A percentile compares a stretch with the other conserved stretches of the same genome.
phyloP scores from a whole-genome alignment of 129 eudicot genomes.

The Lonicera japonica region DNA sequence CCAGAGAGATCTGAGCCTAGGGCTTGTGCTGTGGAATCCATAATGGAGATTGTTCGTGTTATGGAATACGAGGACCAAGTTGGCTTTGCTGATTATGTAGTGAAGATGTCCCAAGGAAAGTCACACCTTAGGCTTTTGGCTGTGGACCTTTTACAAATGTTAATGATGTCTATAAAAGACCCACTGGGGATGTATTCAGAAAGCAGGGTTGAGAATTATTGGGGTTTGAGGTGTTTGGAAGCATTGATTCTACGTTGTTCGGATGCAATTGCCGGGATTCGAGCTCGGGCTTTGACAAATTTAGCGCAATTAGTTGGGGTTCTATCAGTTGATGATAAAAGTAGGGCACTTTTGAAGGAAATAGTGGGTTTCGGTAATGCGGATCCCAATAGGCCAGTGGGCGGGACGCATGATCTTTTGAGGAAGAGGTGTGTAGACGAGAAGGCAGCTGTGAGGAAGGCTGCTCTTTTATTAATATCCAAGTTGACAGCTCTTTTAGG shows the following conservation, averaged over 20 bases:
- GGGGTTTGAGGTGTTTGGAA: conserved; percentile 75
- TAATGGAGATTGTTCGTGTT: conserved; percentile 62
- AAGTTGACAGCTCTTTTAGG: conserved; percentile 57
- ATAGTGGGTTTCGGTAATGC: conserved; percentile 44
- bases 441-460: conserved; percentile 92
- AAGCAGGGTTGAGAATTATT: conserved; percentile 37
- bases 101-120: conserved; percentile 76
- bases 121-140: conserved; percentile 69
- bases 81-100: conserved; percentile 63
- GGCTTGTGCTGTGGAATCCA: conserved; percentile 73
- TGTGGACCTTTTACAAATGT: conserved; percentile 58
- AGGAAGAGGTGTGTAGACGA: conserved; percentile 76
- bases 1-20: conserved; percentile 82
- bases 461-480: conserved; percentile 75
- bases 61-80: conserved; percentile 53
- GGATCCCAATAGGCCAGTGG: conserved; percentile 16
- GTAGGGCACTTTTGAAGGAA: conserved; percentile 38
- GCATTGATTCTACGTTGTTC: conserved; percentile 66
- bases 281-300: conserved; percentile 81
- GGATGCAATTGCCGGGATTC: conserved; percentile 63
- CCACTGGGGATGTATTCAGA: conserved; percentile 32
- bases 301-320: conserved; percentile 66
- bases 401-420: conserved; percentile 43
- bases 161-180: conserved; percentile 45
- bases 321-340: conserved; percentile 37